Evolutionary conservation across 2,329 filamentous ascomycete genomes (phyloP).

Genomic region (Alternaria dauci): DNA sequence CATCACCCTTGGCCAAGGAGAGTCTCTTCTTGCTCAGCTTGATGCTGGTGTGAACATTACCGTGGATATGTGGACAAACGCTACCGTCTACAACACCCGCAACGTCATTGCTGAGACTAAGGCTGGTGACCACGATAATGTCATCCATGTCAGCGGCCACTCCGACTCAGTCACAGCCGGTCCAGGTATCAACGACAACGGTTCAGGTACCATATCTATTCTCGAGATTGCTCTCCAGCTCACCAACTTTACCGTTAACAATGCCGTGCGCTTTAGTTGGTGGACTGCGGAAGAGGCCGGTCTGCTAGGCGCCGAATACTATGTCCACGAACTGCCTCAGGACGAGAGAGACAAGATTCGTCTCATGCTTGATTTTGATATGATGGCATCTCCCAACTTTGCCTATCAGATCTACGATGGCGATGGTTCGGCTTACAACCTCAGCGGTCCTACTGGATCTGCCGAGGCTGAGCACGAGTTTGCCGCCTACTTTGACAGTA

Average conservation of each 20-base stretch:
- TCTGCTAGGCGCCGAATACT: slow-evolving; percentile 67
- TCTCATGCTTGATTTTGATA: slow-evolving; percentile 76
- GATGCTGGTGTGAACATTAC: slow-evolving; percentile 48
- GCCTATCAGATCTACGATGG: slow-evolving; percentile 65
- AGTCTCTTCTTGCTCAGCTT: slow-evolving; percentile 64
- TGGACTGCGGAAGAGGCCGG: slow-evolving; percentile 72
- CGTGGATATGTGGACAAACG: slow-evolving; percentile 39
- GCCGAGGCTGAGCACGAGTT: slow-evolving; percentile 72
- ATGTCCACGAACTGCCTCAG: slow-evolving; percentile 60
- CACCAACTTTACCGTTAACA: slow-evolving; percentile 75
- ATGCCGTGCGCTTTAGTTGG: slow-evolving; percentile 71
- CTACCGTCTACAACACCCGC: slow-evolving; percentile 34
- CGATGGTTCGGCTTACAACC: slow-evolving; percentile 53
- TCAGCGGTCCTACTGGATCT: slow-evolving; percentile 68
- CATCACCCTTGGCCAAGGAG: slow-evolving; percentile 67
- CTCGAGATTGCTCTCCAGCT: slow-evolving; percentile 68
- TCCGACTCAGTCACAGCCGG: slow-evolving; percentile 68
- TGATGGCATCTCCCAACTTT: slow-evolving; percentile 72
- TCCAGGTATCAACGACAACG: slow-evolving; percentile 81
- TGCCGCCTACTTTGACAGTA: slow-evolving; percentile 43
- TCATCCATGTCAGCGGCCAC: slow-evolving; percentile 66
- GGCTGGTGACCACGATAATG: slow-evolving; percentile 65
- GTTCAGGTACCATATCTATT: slow-evolving; percentile 70
- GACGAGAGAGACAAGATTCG: slow-evolving; percentile 66
- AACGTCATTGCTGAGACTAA: slow-evolving; percentile 60